Base-by-base conservation (phyloP, 2,329 filamentous ascomycete genomes). In the Aspergillus eucalypticola region DNA sequence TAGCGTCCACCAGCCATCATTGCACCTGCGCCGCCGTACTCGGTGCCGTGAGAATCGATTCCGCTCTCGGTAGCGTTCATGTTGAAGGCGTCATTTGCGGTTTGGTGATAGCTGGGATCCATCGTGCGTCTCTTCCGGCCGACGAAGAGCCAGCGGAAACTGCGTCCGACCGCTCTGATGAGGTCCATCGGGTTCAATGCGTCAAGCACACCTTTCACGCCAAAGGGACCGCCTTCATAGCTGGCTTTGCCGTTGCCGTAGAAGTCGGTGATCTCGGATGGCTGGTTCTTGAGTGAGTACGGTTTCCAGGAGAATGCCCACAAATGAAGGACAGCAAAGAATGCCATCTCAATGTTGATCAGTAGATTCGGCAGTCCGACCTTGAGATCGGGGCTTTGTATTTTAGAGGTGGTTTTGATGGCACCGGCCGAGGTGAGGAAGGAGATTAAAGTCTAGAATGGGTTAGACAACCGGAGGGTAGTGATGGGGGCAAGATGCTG, bases 181-280 rank as follows among this genome's bases (percentile, higher is more conserved):
- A 96, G 84, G 73, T 96, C 92, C 88, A 90, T 91, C 0, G 90
- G 83, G 69, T 95, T 95, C 72, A 92, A 82, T 1, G 90, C 88
- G 68, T 94, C 88, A 1, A 82, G 73, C 6, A 94, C 73, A 3
- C 91, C 91, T 63, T 82, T 82, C 52, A 88, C 63, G 3, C 90
- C 90, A 42, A 88, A 71, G 49, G 84, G 82, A 2, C 90, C 89
- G 11, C 90, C 89, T 59, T 83, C 77, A 49, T 90, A 90, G 2
- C 77, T 72, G 2, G 69, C 82, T 83, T 74, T 82, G 69, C 67
- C 78, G 67, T 62, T 78, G 65, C 63, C 75, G 60, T 70, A 79
- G 70, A 73, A 72, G 58, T 79, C 71, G 61, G 74, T 72, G 60
- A 82, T 73, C 54, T 76, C 79, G 54, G 81, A 73, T 55, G 73